Percentiles rank a stretch among this genome's conserved stretches.
Conservation (phyloP, 2,329 filamentous ascomycete genomes). For the Diaporthe caulivora region DNA sequence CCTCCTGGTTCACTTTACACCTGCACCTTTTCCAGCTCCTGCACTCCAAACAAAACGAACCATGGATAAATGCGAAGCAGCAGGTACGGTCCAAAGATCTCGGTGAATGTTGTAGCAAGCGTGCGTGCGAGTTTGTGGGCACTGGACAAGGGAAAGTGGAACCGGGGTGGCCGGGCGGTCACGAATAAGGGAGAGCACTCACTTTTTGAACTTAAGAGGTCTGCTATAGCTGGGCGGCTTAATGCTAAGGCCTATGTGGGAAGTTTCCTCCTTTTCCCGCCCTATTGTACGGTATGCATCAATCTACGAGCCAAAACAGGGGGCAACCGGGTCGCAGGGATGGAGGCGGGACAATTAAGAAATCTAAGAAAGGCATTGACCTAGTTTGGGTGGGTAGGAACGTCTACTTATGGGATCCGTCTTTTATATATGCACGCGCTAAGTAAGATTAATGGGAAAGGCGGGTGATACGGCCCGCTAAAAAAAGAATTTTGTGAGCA, state of each 20-base stretch:
- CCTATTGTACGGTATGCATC: slow-evolving; percentile 19
- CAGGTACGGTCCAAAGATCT: not conserved
- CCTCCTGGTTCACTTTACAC: not conserved
- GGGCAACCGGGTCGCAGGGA: slow-evolving; percentile 18
- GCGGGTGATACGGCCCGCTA: slow-evolving; percentile 36
- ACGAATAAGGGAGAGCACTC: slow-evolving; percentile 23
- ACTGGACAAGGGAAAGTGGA: slow-evolving; percentile 19
- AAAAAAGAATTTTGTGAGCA: slow-evolving; percentile 36
- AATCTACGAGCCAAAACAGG: slow-evolving; percentile 26
- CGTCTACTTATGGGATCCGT: slow-evolving; percentile 33
- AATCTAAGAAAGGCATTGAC: slow-evolving; percentile 21
- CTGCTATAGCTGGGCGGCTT: slow-evolving; percentile 23
- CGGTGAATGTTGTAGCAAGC: not conserved
- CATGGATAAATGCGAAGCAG: not conserved
- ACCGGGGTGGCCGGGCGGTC: not conserved
- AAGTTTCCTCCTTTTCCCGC: slow-evolving; percentile 24
- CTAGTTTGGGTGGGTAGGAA: slow-evolving; percentile 28
- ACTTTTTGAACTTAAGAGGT: slow-evolving; percentile 8
- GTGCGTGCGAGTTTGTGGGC: not conserved
- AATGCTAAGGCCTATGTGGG: slow-evolving; percentile 29
- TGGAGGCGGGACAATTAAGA: slow-evolving; percentile 18
- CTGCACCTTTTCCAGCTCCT: not conserved
- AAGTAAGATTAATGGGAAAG: slow-evolving; percentile 35
- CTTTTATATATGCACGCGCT: slow-evolving; percentile 34
- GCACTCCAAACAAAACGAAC: not conserved